phyloP scores from a whole-genome alignment of 305 asterid genomes.

The Salvia sclarea region DNA sequence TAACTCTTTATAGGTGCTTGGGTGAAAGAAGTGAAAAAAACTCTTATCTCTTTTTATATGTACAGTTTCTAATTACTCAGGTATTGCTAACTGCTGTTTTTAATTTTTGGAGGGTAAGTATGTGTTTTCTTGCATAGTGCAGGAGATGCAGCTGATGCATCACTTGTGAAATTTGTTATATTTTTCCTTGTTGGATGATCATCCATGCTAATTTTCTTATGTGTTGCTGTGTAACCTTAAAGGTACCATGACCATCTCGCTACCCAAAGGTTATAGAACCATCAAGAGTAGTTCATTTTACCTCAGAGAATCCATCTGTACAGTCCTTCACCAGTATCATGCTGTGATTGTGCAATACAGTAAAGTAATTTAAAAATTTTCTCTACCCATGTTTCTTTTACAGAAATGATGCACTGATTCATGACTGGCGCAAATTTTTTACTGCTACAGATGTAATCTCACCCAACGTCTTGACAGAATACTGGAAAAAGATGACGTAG shows the following conservation, averaged over 20 bases:
- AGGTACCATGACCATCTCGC: constrained; percentile 85
- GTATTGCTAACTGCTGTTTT: too few species aligned
- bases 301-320: constrained; percentile 83
- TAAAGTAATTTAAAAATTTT: constrained; percentile 54
- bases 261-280: constrained; percentile 91
- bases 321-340: constrained; percentile 83
- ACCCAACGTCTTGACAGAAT: constrained; percentile 81
- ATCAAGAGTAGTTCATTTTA: constrained; percentile 70
- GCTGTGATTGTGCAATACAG: constrained; percentile 92
- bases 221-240: constrained; percentile 17
- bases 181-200: neutral
- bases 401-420: neutral
- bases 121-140: neutral
- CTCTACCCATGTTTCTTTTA: constrained; percentile 13
- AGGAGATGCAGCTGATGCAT: constrained; percentile 11
- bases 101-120: too few species aligned
- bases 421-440: neutral
- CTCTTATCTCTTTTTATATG: too few species aligned
- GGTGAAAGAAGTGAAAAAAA: too few species aligned
- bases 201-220: neutral
- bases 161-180: neutral
- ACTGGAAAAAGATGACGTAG: constrained; percentile 80
- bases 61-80: too few species aligned
- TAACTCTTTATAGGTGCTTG: too few species aligned
- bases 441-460: constrained; percentile 62